Conservation (phyloP, 352 stramenopile genomes). For the Globisporangium apiculatum region DNA sequence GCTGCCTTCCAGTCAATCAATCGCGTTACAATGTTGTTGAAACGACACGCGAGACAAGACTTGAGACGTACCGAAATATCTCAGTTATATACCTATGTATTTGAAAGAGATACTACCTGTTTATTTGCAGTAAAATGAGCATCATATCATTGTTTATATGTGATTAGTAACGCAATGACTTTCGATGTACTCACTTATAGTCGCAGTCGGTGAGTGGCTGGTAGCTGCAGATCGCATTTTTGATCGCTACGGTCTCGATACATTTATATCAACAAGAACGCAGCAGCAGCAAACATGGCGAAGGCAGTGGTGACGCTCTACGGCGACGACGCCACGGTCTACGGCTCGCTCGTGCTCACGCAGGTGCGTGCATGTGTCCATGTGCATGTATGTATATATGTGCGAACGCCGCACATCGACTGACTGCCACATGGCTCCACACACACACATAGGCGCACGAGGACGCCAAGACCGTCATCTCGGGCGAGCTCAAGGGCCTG, state of each 20-base stretch:
- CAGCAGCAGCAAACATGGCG: slow-evolving; percentile 35
- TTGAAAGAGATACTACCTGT: no score
- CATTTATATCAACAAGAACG: background rate
- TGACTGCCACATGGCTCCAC: background rate
- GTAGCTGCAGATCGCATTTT: background rate
- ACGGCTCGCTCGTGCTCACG: slow-evolving; percentile 72
- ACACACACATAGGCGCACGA: slow-evolving; percentile 46
- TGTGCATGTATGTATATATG: background rate
- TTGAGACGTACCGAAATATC: no score
- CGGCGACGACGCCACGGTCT: slow-evolving; percentile 74
- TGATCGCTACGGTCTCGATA: slow-evolving; percentile 6
- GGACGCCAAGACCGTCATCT: slow-evolving; percentile 84
- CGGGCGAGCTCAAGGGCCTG: slow-evolving; percentile 73
- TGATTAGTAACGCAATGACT: no score
- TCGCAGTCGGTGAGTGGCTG: no score
- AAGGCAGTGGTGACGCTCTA: slow-evolving; percentile 86
- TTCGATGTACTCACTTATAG: no score
- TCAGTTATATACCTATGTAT: no score
- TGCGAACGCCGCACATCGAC: background rate
- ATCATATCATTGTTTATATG: no score
- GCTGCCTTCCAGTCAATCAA: slow-evolving; percentile 8
- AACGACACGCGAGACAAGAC: background rate
- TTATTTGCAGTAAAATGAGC: no score
- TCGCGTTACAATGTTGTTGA: background rate
- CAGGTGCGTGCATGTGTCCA: slow-evolving; percentile 28